Evolutionary conservation across 164 flowering plant species (phyloP).

Genomic region (Umbellularia californica): DNA sequence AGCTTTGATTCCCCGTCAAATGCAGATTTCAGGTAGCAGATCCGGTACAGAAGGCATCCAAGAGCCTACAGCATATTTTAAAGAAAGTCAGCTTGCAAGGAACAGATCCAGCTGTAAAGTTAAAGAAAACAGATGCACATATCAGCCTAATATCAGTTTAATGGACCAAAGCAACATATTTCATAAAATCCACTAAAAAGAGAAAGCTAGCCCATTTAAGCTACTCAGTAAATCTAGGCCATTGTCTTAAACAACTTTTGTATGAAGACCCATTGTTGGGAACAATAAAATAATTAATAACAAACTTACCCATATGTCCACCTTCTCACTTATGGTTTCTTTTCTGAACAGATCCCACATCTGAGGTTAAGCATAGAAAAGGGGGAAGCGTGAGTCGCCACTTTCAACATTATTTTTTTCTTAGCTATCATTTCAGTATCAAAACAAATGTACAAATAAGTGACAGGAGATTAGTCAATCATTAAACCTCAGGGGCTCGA

Average conservation of each 20-base stretch:
- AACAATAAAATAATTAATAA: not conserved
- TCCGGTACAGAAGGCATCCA: conserved; percentile 90
- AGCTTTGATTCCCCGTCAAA: conserved; percentile 99
- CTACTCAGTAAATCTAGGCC: too few relatives aligned
- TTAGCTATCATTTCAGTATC: too few relatives aligned
- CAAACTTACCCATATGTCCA: conserved; percentile 94
- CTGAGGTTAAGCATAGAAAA: conserved; percentile 35
- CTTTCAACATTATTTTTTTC: not conserved
- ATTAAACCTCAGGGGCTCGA: conserved; percentile 92
- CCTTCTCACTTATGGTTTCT: conserved; percentile 92
- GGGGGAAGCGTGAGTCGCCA: conserved; percentile 14
- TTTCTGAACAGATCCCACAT: conserved; percentile 97
- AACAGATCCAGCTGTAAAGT: not conserved
- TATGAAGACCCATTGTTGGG: too few relatives aligned
- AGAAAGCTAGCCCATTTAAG: too few relatives aligned
- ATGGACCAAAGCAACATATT: not conserved
- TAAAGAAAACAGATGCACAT: not conserved
- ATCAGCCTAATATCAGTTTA: not conserved
- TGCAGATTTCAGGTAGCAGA: conserved; percentile 90
- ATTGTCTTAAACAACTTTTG: too few relatives aligned
- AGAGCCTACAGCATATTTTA: conserved; percentile 61
- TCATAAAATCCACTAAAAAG: too few relatives aligned
- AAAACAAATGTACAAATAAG: not conserved
- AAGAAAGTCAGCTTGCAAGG: not conserved
- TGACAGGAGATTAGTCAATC: conserved; percentile 3